These are phyloP conservation scores for Penicillium maclennaniae DNA, from an alignment of 495 filamentous ascomycete species.

Conservation along the genomic window DNA sequence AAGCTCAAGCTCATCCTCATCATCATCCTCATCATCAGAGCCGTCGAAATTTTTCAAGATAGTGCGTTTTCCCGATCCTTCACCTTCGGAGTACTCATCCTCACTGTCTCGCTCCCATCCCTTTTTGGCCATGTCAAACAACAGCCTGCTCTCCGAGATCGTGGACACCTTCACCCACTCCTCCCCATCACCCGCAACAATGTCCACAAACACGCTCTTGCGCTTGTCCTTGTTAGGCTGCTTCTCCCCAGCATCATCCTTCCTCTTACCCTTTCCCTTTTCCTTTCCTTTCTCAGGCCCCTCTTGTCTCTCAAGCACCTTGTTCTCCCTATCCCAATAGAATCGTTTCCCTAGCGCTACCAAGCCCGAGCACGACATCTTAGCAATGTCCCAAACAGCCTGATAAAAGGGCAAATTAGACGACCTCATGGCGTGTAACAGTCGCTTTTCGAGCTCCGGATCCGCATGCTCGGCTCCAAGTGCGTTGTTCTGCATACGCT, in stretches of 20 bases:
- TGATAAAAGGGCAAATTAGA: slow-evolving; percentile 57
- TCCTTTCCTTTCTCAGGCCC: background rate
- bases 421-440: slow-evolving; percentile 49
- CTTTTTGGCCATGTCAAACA: slow-evolving; percentile 62
- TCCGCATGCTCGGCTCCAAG: slow-evolving; percentile 7
- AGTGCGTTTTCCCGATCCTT: slow-evolving; percentile 13
- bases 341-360: slow-evolving; percentile 51
- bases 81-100: slow-evolving; percentile 36
- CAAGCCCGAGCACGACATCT: slow-evolving; percentile 43
- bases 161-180: slow-evolving; percentile 63
- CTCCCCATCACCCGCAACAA: slow-evolving; percentile 51
- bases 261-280: slow-evolving; percentile 13
- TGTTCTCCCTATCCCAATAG: slow-evolving; percentile 42
- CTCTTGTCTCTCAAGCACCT: background rate
- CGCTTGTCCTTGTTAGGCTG: slow-evolving; percentile 37
- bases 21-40: slow-evolving; percentile 28
- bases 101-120: slow-evolving; percentile 50
- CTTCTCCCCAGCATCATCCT: slow-evolving; percentile 25
- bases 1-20: slow-evolving; percentile 51
- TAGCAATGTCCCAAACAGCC: slow-evolving; percentile 53
- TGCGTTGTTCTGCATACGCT: slow-evolving; percentile 17
- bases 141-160: slow-evolving; percentile 51
- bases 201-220: slow-evolving; percentile 44
- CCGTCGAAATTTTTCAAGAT: slow-evolving; percentile 33
- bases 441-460: slow-evolving; percentile 20